Evolutionary conservation across 2,329 filamentous ascomycete genomes (phyloP), one percentile per base, ranked within the genome.

Genomic region (Corinectria fuckeliana): DNA sequence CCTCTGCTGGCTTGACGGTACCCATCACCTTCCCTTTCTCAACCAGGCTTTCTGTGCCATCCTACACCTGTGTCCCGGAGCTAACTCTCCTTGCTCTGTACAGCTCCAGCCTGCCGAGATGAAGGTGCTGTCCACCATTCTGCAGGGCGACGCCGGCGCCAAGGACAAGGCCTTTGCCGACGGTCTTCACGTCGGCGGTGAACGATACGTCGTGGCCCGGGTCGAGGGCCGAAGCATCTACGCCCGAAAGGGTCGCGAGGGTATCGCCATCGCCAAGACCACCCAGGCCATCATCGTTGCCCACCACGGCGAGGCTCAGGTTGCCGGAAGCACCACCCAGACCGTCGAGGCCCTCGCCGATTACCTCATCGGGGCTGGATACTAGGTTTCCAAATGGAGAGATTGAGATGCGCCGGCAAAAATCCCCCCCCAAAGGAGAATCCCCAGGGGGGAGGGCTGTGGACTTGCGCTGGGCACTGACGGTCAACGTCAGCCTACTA

Each of bases 231-330:
- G 90, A 75, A 90, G 87, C 80, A 78, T 96, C 71, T 96, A 96
- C 78, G 91, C 88, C 66, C 92, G 93, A 85, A 65, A 86, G 83
- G 92, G 91, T 70, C 91, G 89, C 75, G 86, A 89, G 75, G 95
- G 95, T 67, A 80, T 97, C 72, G 83, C 90, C 74, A 86, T 95
- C 71, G 88, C 89, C 79, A 96, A 96, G 84, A 96, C 94, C 72
- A 89, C 85, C 73, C 90, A 96, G 80, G 92, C 93, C 69, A 88
- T 98, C 76, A 86, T 99, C 75, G 80, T 99, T 75, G 91, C 88
- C 69, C 92, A 97, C 82, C 92, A 98, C 84, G 84, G 83, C 68
- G 92, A 96, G 76, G 76, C 77, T 63, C 81, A 88, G 69, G 83
- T 91, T 76, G 91, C 91, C 51, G 88, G 91, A 74, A 89, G 90